Conservation (phyloP, 2,329 filamentous ascomycete species). For the Fusarium pseudocircinatum region DNA sequence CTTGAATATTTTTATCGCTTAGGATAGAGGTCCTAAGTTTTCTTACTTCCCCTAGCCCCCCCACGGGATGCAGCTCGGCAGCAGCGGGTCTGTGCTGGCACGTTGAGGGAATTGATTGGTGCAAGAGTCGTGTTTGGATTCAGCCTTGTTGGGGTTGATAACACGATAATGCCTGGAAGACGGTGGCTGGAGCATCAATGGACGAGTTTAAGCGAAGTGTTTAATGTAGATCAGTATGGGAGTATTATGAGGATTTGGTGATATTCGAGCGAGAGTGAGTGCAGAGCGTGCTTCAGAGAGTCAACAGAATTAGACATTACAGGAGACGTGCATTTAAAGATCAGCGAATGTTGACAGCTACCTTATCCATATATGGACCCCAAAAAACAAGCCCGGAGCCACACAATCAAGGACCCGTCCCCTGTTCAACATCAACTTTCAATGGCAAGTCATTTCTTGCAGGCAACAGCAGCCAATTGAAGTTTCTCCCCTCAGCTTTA, state of each 20-base stretch:
- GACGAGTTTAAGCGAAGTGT: conserved; percentile 2
- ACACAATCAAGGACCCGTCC: conserved; percentile 8
- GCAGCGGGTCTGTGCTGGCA: conserved; percentile 15
- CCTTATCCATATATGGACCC: background rate
- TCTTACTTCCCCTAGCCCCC: background rate
- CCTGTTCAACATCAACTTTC: conserved; percentile 13
- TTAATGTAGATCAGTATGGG: background rate
- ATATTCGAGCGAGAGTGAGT: background rate
- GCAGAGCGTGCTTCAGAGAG: background rate
- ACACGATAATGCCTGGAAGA: conserved; percentile 6
- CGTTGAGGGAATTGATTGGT: conserved; percentile 23
- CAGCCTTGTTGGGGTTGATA: conserved; percentile 38
- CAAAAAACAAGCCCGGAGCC: conserved; percentile 4
- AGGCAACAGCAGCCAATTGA: conserved; percentile 31
- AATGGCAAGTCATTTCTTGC: conserved; percentile 3
- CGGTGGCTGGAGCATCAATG: background rate
- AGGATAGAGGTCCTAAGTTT: background rate
- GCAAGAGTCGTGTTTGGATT: conserved; percentile 28
- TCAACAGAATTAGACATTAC: background rate
- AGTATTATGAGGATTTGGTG: background rate
- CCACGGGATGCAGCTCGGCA: conserved; percentile 33
- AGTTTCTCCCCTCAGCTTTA: background rate
- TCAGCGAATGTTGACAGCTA: background rate
- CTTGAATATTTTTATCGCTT: background rate
- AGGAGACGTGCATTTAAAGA: background rate